Conservation (phyloP, 352 stramenopile species). For the Nothophytophthora sp. region DNA sequence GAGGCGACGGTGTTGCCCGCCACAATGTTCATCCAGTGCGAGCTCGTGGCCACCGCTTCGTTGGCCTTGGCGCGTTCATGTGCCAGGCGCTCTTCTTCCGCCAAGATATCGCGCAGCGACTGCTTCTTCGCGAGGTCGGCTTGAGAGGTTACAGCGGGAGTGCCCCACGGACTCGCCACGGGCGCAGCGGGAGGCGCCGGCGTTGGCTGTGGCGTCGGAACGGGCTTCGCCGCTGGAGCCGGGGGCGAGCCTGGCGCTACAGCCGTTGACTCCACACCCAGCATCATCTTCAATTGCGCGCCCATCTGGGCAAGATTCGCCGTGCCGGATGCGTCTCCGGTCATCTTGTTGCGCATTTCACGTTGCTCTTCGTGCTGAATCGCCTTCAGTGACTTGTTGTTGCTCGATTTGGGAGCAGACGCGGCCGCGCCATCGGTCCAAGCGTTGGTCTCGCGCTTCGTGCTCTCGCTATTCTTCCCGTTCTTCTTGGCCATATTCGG, state of each 20-base stretch:
- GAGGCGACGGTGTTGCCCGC: conserved; percentile 59
- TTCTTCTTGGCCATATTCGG: conserved; percentile 29
- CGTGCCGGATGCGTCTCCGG: conserved; percentile 24
- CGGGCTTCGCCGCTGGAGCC: conserved; percentile 9
- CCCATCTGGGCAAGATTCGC: conserved; percentile 80
- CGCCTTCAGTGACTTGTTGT: conserved; percentile 67
- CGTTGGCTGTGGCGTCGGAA: too few relatives aligned
- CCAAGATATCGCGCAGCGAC: conserved; percentile 82
- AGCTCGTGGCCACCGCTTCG: conserved; percentile 40
- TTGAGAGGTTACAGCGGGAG: conserved; percentile 30
- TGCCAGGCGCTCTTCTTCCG: conserved; percentile 80
- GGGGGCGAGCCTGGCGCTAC: conserved; percentile 14
- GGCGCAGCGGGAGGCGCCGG: conserved; percentile 21
- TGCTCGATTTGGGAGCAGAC: conserved; percentile 9
- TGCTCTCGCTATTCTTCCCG: conserved; percentile 18
- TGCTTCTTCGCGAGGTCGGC: conserved; percentile 39
- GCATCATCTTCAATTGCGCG: conserved; percentile 88
- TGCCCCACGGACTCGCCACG: conserved; percentile 50
- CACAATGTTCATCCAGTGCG: conserved; percentile 88
- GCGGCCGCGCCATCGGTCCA: conserved; percentile 34
- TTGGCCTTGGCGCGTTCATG: conserved; percentile 58
- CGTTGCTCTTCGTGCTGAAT: conserved; percentile 85
- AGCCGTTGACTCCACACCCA: conserved; percentile 57
- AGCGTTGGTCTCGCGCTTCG: conserved; percentile 28
- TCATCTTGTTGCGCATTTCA: conserved; percentile 58